Percentiles rank a stretch among this genome's conserved stretches.
Conservation (phyloP, 1,284 basidiomycete species). For the Sporisorium reilianum region DNA sequence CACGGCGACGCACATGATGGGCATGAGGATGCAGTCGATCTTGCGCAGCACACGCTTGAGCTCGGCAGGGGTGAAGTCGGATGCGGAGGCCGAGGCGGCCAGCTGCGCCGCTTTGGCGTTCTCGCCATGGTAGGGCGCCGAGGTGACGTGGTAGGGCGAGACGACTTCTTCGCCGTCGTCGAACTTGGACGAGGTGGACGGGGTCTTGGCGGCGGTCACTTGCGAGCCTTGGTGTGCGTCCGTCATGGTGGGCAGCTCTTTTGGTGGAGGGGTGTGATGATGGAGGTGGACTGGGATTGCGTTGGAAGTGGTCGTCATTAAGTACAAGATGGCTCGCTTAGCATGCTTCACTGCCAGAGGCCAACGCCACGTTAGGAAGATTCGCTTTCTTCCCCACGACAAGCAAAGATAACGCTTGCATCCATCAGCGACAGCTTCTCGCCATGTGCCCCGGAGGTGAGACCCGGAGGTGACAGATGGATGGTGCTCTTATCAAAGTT, state of each 20-base stretch:
- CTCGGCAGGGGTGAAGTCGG: constrained; percentile 36
- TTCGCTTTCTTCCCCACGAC: constrained; percentile 3
- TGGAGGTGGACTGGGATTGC: neutral
- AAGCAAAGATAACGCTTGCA: neutral
- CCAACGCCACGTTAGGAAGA: constrained; percentile 6
- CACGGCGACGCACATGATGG: constrained; percentile 57
- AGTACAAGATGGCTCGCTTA: neutral
- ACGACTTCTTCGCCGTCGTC: constrained; percentile 11
- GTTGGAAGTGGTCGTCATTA: neutral
- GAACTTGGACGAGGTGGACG: constrained; percentile 7
- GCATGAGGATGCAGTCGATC: constrained; percentile 64
- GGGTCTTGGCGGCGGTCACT: constrained; percentile 3
- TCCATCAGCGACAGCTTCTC: neutral
- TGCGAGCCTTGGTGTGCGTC: neutral
- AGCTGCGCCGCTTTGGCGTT: constrained; percentile 38
- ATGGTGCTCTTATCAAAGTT: neutral
- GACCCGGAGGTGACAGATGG: no score
- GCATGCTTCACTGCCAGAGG: neutral
- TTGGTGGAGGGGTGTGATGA: neutral
- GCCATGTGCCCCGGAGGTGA: no score
- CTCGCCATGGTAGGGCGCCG: constrained; percentile 20
- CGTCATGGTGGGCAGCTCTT: neutral
- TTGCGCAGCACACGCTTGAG: constrained; percentile 57
- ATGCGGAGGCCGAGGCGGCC: constrained; percentile 16
- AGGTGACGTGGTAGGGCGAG: constrained; percentile 22